Evolutionary conservation across 139 green algal species (phyloP).

Genomic region (Zygnema circumcarinatum): DNA sequence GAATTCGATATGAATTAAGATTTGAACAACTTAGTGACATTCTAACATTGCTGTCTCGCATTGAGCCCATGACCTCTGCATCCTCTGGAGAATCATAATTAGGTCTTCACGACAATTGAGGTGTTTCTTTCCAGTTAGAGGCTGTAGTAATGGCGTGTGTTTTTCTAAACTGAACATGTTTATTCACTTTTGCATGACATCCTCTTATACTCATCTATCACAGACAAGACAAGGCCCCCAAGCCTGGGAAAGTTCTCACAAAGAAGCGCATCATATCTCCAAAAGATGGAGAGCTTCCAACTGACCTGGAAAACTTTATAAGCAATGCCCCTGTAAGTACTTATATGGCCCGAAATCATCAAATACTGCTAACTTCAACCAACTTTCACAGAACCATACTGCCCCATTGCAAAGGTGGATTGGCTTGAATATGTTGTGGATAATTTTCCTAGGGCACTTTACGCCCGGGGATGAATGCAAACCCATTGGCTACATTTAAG

Average conservation of each 20-base stretch:
- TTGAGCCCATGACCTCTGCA: no score
- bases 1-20: no score
- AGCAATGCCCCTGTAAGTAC: neutral
- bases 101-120: neutral
- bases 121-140: neutral
- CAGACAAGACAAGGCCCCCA: neutral
- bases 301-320: no score
- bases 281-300: neutral
- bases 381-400: neutral
- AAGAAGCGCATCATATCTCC: neutral
- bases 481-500: no score
- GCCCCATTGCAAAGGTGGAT: neutral
- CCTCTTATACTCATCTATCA: neutral
- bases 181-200: neutral
- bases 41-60: no score
- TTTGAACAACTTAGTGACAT: no score
- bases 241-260: neutral
- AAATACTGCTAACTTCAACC: neutral
- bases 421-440: neutral
- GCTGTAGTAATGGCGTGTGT: neutral
- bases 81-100: no score
- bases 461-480: no score
- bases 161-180: neutral
- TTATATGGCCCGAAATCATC: neutral
- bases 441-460: no score